Base-by-base conservation (phyloP, 805 yeast species). In the Candida ficus region DNA sequence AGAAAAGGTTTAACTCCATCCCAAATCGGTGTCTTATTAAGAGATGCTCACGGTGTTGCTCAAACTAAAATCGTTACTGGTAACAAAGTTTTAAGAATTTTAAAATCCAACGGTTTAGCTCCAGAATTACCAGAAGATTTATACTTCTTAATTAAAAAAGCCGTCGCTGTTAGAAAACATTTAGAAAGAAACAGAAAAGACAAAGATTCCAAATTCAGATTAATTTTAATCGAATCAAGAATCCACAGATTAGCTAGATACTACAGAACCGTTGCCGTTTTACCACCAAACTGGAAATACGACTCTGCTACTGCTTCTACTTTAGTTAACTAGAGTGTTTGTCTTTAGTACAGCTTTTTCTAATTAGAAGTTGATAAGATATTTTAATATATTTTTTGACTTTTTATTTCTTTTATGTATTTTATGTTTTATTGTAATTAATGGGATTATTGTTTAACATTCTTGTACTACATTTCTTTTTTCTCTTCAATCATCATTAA, bases 281-380 rank as follows among this genome's bases (percentile, higher is more conserved):
- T 93, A 69, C 99, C 99, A 64, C 98, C 99, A 71, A 90, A 85
- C 93, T 93, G 99, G 99, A 93, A 93, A 80, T 93, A 86, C 95
- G 99, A 93, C 81, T 91, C 99, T 61, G 96, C 99, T 70, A 93
- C 99, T 68, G 99, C 99, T 69, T 93, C 99, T 66, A 95, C 99
- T 74, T 83, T 93, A 75, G 99, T 93, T 68, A 91, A 91, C 86
- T 93, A 89, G 75, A 32, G 40, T 28, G 41, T 20, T 20, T 18
- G 13, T 22, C 11, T 4, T 13, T 26, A 10, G 27, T 11, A 12
- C 13, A 12, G 13, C 5, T 7, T 34, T 34, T 34, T 34, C 22
- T 18, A 22, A 22, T 12, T n/a, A 28, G 21, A 12, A 29, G 29
- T 34, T 22, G 21, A 26, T 22, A 29, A 37, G 30, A 18, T 35